Conservation (phyloP, 2,329 filamentous ascomycete species). For the Plectosphaerella plurivora region DNA sequence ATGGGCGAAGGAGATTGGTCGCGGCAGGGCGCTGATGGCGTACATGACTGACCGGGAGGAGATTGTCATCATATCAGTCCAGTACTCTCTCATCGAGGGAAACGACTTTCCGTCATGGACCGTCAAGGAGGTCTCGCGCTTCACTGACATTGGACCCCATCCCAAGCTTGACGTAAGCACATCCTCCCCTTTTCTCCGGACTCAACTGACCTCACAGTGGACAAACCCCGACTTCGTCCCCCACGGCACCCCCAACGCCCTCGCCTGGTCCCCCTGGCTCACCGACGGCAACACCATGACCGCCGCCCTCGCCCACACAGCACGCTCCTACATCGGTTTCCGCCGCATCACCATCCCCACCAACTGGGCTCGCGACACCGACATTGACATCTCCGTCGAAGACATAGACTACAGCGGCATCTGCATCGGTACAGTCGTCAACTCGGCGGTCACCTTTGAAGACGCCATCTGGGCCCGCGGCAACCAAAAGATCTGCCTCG, state of each 20-base stretch:
- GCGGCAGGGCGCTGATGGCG: slow-evolving; percentile 40
- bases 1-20: slow-evolving; percentile 42
- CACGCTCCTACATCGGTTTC: slow-evolving; percentile 51
- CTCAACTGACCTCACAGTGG: slow-evolving; percentile 1
- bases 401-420: slow-evolving; percentile 38
- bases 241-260: slow-evolving; percentile 41
- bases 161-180: slow-evolving; percentile 1
- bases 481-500: slow-evolving; percentile 38
- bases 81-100: slow-evolving; percentile 21
- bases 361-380: slow-evolving; percentile 26
- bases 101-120: slow-evolving; percentile 33
- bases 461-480: slow-evolving; percentile 38
- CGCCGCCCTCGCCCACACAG: slow-evolving; percentile 45
- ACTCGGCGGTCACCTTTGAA: slow-evolving; percentile 54
- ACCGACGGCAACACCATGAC: slow-evolving; percentile 25
- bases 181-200: background rate
- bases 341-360: slow-evolving; percentile 38
- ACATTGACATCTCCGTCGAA: slow-evolving; percentile 33
- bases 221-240: slow-evolving; percentile 45
- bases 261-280: slow-evolving; percentile 53
- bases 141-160: slow-evolving; percentile 43
- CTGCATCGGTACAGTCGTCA: slow-evolving; percentile 44
- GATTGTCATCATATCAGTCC: slow-evolving; percentile 46
- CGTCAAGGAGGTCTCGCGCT: slow-evolving; percentile 45
- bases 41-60: slow-evolving; percentile 47